A percentile compares a stretch with the other conserved stretches of the same genome.
Evolutionary conservation across 805 yeast genomes (phyloP).

Genomic region (Ogataea philodendri): DNA sequence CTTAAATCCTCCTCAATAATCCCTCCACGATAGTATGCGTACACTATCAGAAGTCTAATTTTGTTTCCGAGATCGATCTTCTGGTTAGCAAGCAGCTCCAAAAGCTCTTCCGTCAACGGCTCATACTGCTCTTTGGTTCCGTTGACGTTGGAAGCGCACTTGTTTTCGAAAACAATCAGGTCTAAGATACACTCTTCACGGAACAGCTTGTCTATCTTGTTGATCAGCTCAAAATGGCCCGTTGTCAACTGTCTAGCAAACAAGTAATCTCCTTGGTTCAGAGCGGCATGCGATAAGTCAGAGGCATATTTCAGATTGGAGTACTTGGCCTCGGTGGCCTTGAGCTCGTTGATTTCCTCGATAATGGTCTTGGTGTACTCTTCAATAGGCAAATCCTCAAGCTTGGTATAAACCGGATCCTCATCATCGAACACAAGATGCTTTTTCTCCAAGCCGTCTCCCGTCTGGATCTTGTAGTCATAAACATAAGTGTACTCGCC

Average conservation of each 20-base stretch:
- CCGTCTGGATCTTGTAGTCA: slow-evolving; percentile 28
- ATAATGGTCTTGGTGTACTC: slow-evolving; percentile 26
- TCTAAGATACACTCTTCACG: slow-evolving; percentile 39
- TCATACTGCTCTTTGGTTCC: slow-evolving; percentile 60
- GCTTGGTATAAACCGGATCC: slow-evolving; percentile 27
- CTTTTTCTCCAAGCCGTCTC: slow-evolving; percentile 27
- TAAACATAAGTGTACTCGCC: slow-evolving; percentile 29
- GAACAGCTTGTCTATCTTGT: slow-evolving; percentile 59
- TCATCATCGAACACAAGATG: slow-evolving; percentile 26
- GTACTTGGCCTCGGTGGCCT: slow-evolving; percentile 25
- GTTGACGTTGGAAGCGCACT: slow-evolving; percentile 67
- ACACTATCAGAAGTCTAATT: slow-evolving; percentile 68
- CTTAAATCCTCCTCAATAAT: slow-evolving; percentile 67
- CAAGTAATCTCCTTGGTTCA: slow-evolving; percentile 28
- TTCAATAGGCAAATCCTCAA: slow-evolving; percentile 29
- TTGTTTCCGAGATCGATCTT: slow-evolving; percentile 61
- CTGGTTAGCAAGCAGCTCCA: slow-evolving; percentile 50
- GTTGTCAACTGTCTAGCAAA: slow-evolving; percentile 25
- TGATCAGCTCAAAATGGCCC: slow-evolving; percentile 38
- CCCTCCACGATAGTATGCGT: slow-evolving; percentile 81
- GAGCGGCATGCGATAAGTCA: slow-evolving; percentile 30
- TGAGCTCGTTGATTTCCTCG: slow-evolving; percentile 24
- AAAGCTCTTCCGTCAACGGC: slow-evolving; percentile 52
- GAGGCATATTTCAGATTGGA: slow-evolving; percentile 27
- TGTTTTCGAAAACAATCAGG: slow-evolving; percentile 83